These are phyloP conservation scores for Croton laevigatus DNA, from an alignment of 441 rosid genomes.

Conservation along the genomic window DNA sequence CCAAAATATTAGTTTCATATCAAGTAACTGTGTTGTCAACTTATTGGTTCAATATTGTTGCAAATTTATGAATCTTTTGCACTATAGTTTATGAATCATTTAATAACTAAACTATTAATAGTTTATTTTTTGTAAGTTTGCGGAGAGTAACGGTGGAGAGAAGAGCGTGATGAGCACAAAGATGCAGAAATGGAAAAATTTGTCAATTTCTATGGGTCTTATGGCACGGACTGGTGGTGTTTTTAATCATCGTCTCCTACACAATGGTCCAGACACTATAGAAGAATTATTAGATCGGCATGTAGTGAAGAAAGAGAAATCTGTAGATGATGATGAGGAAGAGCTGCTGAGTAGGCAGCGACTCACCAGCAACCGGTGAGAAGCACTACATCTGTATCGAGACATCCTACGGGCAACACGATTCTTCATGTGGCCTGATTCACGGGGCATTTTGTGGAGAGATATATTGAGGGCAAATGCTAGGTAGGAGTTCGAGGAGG, in stretches of 20 bases:
- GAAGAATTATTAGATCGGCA: slow-evolving; percentile 83
- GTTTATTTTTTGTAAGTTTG: neutral
- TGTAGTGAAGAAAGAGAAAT: slow-evolving; percentile 55
- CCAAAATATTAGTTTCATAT: too few species aligned
- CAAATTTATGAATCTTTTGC: too few species aligned
- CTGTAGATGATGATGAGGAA: slow-evolving; percentile 58
- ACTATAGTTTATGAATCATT: too few species aligned
- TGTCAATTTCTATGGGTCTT: slow-evolving; percentile 15
- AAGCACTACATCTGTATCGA: slow-evolving; percentile 74
- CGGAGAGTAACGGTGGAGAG: neutral
- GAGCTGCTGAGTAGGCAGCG: slow-evolving; percentile 51
- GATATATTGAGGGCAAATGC: slow-evolving; percentile 80
- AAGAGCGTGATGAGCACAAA: slow-evolving; percentile 28
- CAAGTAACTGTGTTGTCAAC: too few species aligned
- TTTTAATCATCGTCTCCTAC: slow-evolving; percentile 31
- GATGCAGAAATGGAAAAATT: slow-evolving; percentile 46
- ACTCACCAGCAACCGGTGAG: slow-evolving; percentile 64
- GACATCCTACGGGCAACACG: slow-evolving; percentile 77
- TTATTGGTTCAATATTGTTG: too few species aligned
- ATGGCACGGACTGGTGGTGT: slow-evolving; percentile 4
- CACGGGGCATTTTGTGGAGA: slow-evolving; percentile 68
- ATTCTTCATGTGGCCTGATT: slow-evolving; percentile 74
- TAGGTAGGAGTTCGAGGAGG: slow-evolving; percentile 78
- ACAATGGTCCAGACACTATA: slow-evolving; percentile 77
- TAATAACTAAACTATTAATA: neutral